Evolutionary conservation across 2,329 filamentous ascomycete species (phyloP).

Genomic region (Apiospora marii): DNA sequence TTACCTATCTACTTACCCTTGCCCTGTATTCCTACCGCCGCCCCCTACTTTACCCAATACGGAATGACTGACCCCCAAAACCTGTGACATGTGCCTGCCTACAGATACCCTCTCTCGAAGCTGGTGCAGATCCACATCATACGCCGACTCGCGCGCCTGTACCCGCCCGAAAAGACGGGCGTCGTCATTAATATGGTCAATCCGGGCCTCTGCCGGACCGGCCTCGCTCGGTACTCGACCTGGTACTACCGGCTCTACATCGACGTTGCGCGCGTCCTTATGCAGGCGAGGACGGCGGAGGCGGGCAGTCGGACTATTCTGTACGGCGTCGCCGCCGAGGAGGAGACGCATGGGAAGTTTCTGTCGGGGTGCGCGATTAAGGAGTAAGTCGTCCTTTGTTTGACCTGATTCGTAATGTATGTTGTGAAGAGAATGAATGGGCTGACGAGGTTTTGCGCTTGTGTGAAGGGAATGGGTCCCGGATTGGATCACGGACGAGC

Average conservation of each 20-base stretch:
- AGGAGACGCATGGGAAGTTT: slow-evolving; percentile 28
- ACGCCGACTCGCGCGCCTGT: slow-evolving; percentile 24
- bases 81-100: background rate
- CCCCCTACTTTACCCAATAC: background rate
- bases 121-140: slow-evolving; percentile 26
- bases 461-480: slow-evolving; percentile 28
- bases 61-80: background rate
- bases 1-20: too few species aligned
- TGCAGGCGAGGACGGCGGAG: slow-evolving; percentile 23
- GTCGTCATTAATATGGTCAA: slow-evolving; percentile 27
- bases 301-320: slow-evolving; percentile 28
- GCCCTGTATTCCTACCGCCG: background rate
- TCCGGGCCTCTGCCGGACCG: slow-evolving; percentile 30
- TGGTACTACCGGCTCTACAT: slow-evolving; percentile 10
- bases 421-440: background rate
- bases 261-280: background rate
- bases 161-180: slow-evolving; percentile 27
- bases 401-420: background rate
- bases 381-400: slow-evolving; percentile 24
- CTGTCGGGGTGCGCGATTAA: slow-evolving; percentile 32
- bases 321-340: slow-evolving; percentile 26
- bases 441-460: background rate
- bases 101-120: slow-evolving; percentile 27
- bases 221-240: slow-evolving; percentile 21
- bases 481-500: slow-evolving; percentile 29